Percentiles rank a stretch among this genome's conserved stretches.
Conservation (phyloP, 768 basidiomycete genomes). For the Tephrocybe sp. region DNA sequence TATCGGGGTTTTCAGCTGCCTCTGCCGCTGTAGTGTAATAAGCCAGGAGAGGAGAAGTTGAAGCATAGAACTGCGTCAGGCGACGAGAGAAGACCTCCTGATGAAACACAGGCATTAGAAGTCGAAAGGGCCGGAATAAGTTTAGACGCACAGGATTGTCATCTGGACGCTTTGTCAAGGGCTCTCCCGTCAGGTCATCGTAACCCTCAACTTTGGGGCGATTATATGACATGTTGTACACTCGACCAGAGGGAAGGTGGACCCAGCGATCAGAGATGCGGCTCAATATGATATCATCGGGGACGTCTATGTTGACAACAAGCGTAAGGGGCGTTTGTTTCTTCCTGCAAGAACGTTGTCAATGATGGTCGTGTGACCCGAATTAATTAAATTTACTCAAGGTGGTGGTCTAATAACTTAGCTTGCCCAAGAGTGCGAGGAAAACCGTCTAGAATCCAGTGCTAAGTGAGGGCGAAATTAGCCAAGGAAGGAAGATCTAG, state of each 20-base stretch:
- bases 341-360: constrained; percentile 36
- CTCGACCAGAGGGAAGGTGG: constrained; percentile 82
- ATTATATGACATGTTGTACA: constrained; percentile 90
- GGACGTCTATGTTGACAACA: constrained; percentile 85
- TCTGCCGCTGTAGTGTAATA: constrained; percentile 46
- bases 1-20: constrained; percentile 25
- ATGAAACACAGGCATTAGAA: constrained; percentile 2
- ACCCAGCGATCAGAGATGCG: constrained; percentile 92
- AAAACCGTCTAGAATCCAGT: constrained; percentile 93
- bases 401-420: constrained; percentile 69
- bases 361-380: constrained; percentile 1
- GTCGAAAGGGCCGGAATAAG: not conserved
- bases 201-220: constrained; percentile 73
- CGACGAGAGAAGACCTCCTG: constrained; percentile 81
- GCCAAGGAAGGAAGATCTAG: not conserved
- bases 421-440: constrained; percentile 88
- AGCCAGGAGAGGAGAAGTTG: constrained; percentile 77
- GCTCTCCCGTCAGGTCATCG: constrained; percentile 87
- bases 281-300: constrained; percentile 79
- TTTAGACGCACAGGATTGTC: constrained; percentile 71
- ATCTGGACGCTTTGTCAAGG: constrained; percentile 83
- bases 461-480: constrained; percentile 36
- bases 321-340: constrained; percentile 69
- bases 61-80: constrained; percentile 70
- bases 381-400: constrained; percentile 50